phyloP scores from a whole-genome alignment of 495 filamentous ascomycete species.

The Hypoxylon cercidicola region DNA sequence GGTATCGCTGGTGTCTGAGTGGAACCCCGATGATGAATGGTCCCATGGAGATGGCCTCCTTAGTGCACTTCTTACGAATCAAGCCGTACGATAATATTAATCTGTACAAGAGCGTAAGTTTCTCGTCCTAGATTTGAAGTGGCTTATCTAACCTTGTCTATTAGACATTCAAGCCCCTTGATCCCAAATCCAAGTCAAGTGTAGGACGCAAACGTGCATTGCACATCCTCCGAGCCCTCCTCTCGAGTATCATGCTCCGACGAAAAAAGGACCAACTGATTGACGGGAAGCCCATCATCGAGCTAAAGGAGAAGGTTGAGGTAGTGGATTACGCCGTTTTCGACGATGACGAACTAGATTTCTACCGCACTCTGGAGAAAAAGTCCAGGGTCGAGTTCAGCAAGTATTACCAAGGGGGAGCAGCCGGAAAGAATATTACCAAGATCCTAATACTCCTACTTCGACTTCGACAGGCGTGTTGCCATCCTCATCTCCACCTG shows the following conservation, averaged over 20 bases:
- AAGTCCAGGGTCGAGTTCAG: slow-evolving; percentile 77
- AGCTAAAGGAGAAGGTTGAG: slow-evolving; percentile 75
- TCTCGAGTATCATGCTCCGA: slow-evolving; percentile 85
- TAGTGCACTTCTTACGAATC: slow-evolving; percentile 83
- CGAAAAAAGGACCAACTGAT: slow-evolving; percentile 84
- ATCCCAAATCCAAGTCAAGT: slow-evolving; percentile 16
- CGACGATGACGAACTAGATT: slow-evolving; percentile 72
- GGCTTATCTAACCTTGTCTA: slow-evolving; percentile 25
- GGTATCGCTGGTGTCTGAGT: slow-evolving; percentile 85
- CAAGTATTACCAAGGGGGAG: slow-evolving; percentile 75
- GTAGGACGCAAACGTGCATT: slow-evolving; percentile 63
- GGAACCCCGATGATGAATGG: slow-evolving; percentile 96
- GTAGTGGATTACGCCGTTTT: slow-evolving; percentile 76
- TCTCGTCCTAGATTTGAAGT: neutral
- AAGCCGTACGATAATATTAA: slow-evolving; percentile 74
- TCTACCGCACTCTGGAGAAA: slow-evolving; percentile 76
- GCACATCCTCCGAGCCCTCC: slow-evolving; percentile 75
- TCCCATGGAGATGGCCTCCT: slow-evolving; percentile 79
- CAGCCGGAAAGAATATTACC: slow-evolving; percentile 81
- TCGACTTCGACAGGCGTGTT: slow-evolving; percentile 87
- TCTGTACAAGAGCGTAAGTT: slow-evolving; percentile 60
- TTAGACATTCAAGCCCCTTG: slow-evolving; percentile 43
- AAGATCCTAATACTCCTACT: slow-evolving; percentile 87
- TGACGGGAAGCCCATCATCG: slow-evolving; percentile 85
- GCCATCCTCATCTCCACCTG: slow-evolving; percentile 78